These are phyloP conservation scores for Pezicula neosporulosa DNA, from an alignment of 2,329 filamentous ascomycete species.

Conservation along the genomic window DNA sequence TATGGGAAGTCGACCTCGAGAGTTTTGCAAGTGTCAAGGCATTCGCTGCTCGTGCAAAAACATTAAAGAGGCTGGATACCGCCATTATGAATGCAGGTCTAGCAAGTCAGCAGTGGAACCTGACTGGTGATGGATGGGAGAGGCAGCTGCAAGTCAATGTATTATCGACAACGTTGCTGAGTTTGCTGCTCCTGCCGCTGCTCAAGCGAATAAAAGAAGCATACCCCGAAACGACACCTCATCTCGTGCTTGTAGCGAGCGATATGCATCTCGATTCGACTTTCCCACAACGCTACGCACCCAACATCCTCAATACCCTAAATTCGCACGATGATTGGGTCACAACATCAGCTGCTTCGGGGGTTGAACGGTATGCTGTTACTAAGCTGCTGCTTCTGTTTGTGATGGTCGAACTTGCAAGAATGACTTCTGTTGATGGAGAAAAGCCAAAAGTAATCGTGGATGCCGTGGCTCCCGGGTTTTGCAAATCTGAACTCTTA, in stretches of 20 bases:
- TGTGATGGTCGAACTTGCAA: slow-evolving; percentile 17
- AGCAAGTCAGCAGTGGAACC: neutral
- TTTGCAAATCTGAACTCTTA: slow-evolving; percentile 24
- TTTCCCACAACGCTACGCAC: slow-evolving; percentile 30
- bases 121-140: slow-evolving; percentile 14
- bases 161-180: slow-evolving; percentile 15
- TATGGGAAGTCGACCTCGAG: slow-evolving; percentile 17
- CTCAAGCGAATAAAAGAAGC: slow-evolving; percentile 5
- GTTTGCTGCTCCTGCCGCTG: slow-evolving; percentile 12
- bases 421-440: slow-evolving; percentile 10
- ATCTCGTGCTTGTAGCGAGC: slow-evolving; percentile 37
- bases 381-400: slow-evolving; percentile 22
- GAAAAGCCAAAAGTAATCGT: slow-evolving; percentile 18
- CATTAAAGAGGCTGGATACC: slow-evolving; percentile 1
- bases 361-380: slow-evolving; percentile 19
- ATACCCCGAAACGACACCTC: slow-evolving; percentile 32
- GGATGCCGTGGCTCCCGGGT: slow-evolving; percentile 22
- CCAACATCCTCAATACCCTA: slow-evolving; percentile 9
- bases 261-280: slow-evolving; percentile 31
- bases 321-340: slow-evolving; percentile 4
- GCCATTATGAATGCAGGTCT: slow-evolving; percentile 6
- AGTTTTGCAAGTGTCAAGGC: slow-evolving; percentile 13
- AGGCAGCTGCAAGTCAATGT: slow-evolving; percentile 18
- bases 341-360: neutral
- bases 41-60: slow-evolving; percentile 1